Conservation (phyloP, 1,284 basidiomycete species). For the Polyporus tsugae region DNA sequence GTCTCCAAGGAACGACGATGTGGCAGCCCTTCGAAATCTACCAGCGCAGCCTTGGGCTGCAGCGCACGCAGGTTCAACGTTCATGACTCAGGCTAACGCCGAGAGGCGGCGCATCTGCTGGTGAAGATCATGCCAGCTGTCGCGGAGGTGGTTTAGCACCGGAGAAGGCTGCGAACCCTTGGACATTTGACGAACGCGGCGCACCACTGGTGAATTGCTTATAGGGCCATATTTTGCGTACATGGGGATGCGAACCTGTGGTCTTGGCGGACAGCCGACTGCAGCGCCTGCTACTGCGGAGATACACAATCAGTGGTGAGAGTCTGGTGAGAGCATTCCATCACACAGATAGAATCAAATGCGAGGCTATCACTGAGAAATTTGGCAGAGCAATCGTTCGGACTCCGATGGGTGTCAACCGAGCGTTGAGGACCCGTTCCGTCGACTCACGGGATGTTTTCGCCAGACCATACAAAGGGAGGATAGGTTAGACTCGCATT, state of each 20-base stretch:
- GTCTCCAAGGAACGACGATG: slow-evolving; percentile 48
- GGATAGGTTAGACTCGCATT: too few relatives aligned
- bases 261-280: slow-evolving; percentile 45
- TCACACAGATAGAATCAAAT: slow-evolving; percentile 29
- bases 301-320: slow-evolving; percentile 48
- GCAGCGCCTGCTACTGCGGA: slow-evolving; percentile 42
- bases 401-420: background rate
- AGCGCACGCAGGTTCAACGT: slow-evolving; percentile 55
- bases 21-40: slow-evolving; percentile 57
- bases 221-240: slow-evolving; percentile 52
- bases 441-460: too few relatives aligned
- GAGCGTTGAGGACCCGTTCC: background rate
- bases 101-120: slow-evolving; percentile 48
- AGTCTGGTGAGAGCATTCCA: slow-evolving; percentile 41
- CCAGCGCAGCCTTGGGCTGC: slow-evolving; percentile 56
- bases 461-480: too few relatives aligned
- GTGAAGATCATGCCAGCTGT: slow-evolving; percentile 43
- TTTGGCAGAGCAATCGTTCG: background rate
- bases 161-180: slow-evolving; percentile 47
- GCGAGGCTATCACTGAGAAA: background rate
- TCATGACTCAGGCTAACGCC: slow-evolving; percentile 19
- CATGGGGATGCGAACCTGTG: slow-evolving; percentile 43
- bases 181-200: slow-evolving; percentile 59
- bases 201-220: slow-evolving; percentile 57
- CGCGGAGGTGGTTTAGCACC: slow-evolving; percentile 51